A percentile compares a stretch with the other conserved stretches of the same genome.
These are phyloP conservation scores for Aphanomyces cochlioides DNA, from an alignment of 352 stramenopile genomes.

Conservation along the genomic window DNA sequence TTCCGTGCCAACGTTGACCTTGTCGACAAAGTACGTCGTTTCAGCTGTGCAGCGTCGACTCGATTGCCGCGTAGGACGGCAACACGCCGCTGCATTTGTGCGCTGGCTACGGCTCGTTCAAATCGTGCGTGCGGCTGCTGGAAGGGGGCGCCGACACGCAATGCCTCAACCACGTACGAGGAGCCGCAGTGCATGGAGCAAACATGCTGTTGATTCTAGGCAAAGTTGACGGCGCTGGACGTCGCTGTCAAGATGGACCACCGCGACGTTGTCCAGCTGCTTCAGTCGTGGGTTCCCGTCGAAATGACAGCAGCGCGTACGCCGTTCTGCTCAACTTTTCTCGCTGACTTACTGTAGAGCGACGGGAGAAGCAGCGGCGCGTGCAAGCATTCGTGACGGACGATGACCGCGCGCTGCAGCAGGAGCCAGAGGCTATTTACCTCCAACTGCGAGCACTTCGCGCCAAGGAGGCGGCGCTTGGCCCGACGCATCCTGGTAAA, in stretches of 20 bases:
- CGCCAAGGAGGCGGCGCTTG: constrained; percentile 46
- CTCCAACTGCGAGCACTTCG: constrained; percentile 53
- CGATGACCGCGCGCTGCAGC: constrained; percentile 28
- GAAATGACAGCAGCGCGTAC: constrained; percentile 44
- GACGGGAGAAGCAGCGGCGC: constrained; percentile 32
- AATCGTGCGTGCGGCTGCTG: constrained; percentile 52
- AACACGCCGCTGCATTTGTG: constrained; percentile 66
- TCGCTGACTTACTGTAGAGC: constrained; percentile 30
- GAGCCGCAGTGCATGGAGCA: not conserved
- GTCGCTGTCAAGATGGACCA: constrained; percentile 41
- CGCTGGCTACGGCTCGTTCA: constrained; percentile 59
- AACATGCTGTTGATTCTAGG: constrained; percentile 9
- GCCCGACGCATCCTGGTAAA: constrained; percentile 35
- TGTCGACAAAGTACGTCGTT: constrained; percentile 40
- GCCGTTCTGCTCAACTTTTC: not conserved
- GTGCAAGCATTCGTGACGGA: constrained; percentile 23
- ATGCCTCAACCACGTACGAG: constrained; percentile 34
- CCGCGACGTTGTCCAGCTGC: constrained; percentile 39
- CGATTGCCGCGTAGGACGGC: constrained; percentile 40
- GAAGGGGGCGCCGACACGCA: constrained; percentile 43
- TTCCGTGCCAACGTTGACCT: constrained; percentile 47
- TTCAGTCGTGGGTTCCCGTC: constrained; percentile 52
- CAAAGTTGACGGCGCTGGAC: constrained; percentile 41
- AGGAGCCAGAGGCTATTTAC: constrained; percentile 41
- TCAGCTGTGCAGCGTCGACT: not conserved